These are phyloP conservation scores for Areca catechu DNA, from an alignment of 176 grass and related monocot species.

Conservation along the genomic window DNA sequence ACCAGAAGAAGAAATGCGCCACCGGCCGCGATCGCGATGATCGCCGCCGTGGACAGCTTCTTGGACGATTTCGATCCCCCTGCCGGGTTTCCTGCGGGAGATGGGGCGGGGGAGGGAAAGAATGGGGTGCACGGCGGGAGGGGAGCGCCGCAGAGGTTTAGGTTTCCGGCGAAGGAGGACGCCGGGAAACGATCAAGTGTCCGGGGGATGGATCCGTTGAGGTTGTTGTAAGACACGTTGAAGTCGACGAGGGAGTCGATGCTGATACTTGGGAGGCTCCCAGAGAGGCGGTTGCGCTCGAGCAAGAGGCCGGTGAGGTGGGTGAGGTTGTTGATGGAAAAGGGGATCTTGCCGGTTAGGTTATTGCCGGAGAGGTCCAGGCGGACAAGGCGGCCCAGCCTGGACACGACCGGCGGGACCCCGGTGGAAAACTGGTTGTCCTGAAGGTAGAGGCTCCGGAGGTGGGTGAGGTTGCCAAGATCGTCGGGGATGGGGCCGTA, in stretches of 20 bases:
- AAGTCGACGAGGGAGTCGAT: slow-evolving; percentile 29
- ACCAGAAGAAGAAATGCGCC: slow-evolving; percentile 21
- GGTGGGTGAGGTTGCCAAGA: slow-evolving; percentile 27
- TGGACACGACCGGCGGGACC: slow-evolving; percentile 18
- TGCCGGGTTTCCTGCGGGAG: background rate
- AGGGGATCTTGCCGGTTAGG: slow-evolving; percentile 38
- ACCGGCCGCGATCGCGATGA: slow-evolving; percentile 40
- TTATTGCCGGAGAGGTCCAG: slow-evolving; percentile 54
- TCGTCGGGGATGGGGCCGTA: slow-evolving; percentile 45
- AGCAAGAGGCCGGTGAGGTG: slow-evolving; percentile 28
- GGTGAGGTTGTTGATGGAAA: slow-evolving; percentile 20
- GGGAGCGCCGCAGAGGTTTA: slow-evolving; percentile 44
- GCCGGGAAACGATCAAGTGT: slow-evolving; percentile 36
- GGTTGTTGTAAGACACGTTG: slow-evolving; percentile 65
- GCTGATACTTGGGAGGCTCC: slow-evolving; percentile 45
- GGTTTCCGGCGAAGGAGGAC: slow-evolving; percentile 46
- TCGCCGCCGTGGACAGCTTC: slow-evolving; percentile 46
- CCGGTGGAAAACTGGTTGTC: slow-evolving; percentile 39
- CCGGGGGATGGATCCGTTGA: slow-evolving; percentile 65
- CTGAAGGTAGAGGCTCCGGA: slow-evolving; percentile 51
- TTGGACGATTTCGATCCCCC: slow-evolving; percentile 6
- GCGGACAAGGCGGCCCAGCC: slow-evolving; percentile 33
- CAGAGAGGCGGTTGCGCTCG: slow-evolving; percentile 47
- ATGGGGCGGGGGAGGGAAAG: slow-evolving; percentile 43
- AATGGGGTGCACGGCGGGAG: slow-evolving; percentile 34